Percentiles rank a stretch among this genome's conserved stretches.
These are phyloP conservation scores for Solanum appendiculatum DNA, from an alignment of 257 asterid genomes.

Conservation along the genomic window DNA sequence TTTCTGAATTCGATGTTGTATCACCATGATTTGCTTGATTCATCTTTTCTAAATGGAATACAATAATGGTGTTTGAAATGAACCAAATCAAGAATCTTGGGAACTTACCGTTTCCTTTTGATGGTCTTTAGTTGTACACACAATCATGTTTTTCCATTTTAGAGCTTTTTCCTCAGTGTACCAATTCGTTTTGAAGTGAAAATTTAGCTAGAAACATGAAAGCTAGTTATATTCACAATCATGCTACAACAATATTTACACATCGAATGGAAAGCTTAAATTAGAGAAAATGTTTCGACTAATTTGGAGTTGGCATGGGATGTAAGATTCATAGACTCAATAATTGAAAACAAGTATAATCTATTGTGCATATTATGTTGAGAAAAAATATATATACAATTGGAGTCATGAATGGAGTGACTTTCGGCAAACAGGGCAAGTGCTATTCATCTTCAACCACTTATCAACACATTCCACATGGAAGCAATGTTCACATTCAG, in stretches of 20 bases:
- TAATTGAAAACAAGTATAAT: background rate
- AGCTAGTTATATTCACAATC: background rate
- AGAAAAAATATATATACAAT: too few relatives aligned
- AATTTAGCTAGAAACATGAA: background rate
- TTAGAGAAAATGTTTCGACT: background rate
- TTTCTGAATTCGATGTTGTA: background rate
- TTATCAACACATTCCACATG: conserved; percentile 29
- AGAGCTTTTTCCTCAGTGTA: too few relatives aligned
- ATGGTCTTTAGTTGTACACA: background rate
- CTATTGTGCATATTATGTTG: background rate
- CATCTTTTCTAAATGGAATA: background rate
- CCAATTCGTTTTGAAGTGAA: too few relatives aligned
- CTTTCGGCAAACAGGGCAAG: conserved; percentile 33
- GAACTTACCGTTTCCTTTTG: background rate
- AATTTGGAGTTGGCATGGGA: background rate
- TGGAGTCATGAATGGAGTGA: background rate
- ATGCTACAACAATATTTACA: background rate
- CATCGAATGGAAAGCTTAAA: background rate
- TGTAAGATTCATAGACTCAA: background rate
- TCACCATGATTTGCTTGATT: background rate
- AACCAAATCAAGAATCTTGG: background rate
- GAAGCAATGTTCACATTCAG: conserved; percentile 30
- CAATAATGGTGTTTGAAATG: background rate
- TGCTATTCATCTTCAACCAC: conserved; percentile 19
- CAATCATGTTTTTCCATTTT: background rate